Base-by-base conservation (phyloP, 1,139 yeast species). In the Yamadazyma aaseri region DNA sequence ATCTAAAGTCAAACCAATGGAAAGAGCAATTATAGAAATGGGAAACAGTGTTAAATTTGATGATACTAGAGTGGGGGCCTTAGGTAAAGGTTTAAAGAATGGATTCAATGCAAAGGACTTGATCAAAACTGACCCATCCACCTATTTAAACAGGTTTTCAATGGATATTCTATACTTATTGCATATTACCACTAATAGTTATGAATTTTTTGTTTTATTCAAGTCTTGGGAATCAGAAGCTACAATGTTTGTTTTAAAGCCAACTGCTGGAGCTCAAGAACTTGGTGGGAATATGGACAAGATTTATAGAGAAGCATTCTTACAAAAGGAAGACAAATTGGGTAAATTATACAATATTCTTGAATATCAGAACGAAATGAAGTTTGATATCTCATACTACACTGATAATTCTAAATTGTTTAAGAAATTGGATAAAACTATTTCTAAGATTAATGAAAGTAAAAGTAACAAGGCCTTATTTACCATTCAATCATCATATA, bases 81-180 rank as follows among this genome's bases (percentile, higher is more conserved):
- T 92, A n/a, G 95, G 97, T 7, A 78, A 75, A 49, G 96, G 97
- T 17, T 64, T 94, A 41, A 89, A 86, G 46, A 73, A 76, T 40
- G 98, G 98, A 0, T 94, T 94, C 58, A 78, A 82, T 14, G 55
- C 76, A 39, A 75, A 74, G 36, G 81, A 84, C 54, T 59, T 85
- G 32, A 57, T 64, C 13, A 59, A 65, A 46, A 60, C 72, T 4
- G 73, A 71, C 13, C 58, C 72, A 15, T 68, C 64, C 3, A 63
- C 67, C 32, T 86, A 84, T 48, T 61, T 81, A 51, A 63, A 65
- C 35, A 59, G 72, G 25, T 75, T 80, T 37, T 59, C 67, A 5
- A 66, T 86, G 68, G 83, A 79, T 34, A 68, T 82, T 18, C 65
- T 83, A 6, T 86, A 85, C 47, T 51, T 92, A 34, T 69, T 84